These are phyloP conservation scores for Trichophyton benhamiae DNA, from an alignment of 2,329 filamentous ascomycete genomes.

Conservation along the genomic window DNA sequence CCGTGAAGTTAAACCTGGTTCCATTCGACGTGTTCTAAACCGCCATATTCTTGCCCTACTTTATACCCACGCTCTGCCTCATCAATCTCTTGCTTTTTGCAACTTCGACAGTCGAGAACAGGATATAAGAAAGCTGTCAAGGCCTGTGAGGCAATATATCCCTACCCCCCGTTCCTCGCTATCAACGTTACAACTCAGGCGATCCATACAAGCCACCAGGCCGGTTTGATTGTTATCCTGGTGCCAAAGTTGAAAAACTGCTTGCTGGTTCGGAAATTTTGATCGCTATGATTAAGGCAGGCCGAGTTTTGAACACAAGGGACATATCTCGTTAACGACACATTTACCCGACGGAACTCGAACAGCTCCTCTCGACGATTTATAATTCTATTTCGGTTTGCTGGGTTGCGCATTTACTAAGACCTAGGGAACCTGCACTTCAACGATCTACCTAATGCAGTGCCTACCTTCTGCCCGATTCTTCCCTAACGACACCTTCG, in stretches of 20 bases:
- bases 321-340: background rate
- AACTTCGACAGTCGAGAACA: background rate
- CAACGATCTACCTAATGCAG: conserved; percentile 12
- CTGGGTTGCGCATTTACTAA: background rate
- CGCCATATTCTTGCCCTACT: conserved; percentile 1
- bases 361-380: background rate
- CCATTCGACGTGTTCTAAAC: conserved; percentile 4
- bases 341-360: background rate
- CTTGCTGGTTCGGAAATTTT: background rate
- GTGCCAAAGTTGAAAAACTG: background rate
- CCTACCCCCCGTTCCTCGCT: background rate
- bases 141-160: background rate
- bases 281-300: background rate
- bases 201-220: background rate
- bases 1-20: conserved; percentile 3
- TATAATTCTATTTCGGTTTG: background rate
- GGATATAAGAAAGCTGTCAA: background rate
- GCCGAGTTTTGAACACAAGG: background rate
- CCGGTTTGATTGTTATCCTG: background rate
- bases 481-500: conserved; percentile 12
- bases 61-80: conserved; percentile 1
- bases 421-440: background rate
- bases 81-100: background rate
- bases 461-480: conserved; percentile 13
- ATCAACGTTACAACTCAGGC: background rate